Base-by-base conservation (phyloP, 805 yeast genomes). In the Monosporozyma solicola region DNA sequence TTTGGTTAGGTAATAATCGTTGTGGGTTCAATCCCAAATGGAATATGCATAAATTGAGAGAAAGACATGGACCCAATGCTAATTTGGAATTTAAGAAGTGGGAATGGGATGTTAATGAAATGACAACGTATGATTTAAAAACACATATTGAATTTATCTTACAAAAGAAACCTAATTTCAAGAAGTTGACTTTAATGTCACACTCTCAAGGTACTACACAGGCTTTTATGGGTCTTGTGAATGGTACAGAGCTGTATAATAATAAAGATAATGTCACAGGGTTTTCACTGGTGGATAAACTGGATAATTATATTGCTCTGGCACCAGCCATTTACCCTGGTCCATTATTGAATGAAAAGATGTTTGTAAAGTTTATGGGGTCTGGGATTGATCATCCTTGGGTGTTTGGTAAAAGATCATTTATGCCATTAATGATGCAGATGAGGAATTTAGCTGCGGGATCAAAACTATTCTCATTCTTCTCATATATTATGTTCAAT, bases 201-300 rank as follows among this genome's bases (percentile, higher is more conserved):
- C 99, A 92, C 65, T 87, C 95, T 15, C 98, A 94, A 69, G 98
- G 98, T 0, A 90, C 97, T 1, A 82, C 97, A 0, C 96, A 91
- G 67, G 76, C 85, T 0, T 85, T 89, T 52, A 71, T 86, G 61
- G 80, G 89, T 48, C 71, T 94, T 37, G 77, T 85, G 16, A 71
- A 73, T 51, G 77, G 76, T 24, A 66, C 63, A 43, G 45, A 58
- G 20, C 33, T 67, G 2, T 64, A 62, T 43, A 41, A 54, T 29
- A 56, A 61, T 29, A 55, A 59, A 9, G 59, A 57, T 25, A 47
- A 47, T 32, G 25, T 16, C 13, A 46, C 35, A 5, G 33, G 37
- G 7, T 31, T 29, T 27, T 22, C 33, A 8, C 7, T 31, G 29
- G n/a, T 29, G n/a, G 48, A 45, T 29, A 83, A 81, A 56, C 67